Percentiles rank a stretch among this genome's conserved stretches.
These are phyloP conservation scores for Breviolum minutum DNA, from an alignment of 73 alveolate genomes.

Conservation along the genomic window DNA sequence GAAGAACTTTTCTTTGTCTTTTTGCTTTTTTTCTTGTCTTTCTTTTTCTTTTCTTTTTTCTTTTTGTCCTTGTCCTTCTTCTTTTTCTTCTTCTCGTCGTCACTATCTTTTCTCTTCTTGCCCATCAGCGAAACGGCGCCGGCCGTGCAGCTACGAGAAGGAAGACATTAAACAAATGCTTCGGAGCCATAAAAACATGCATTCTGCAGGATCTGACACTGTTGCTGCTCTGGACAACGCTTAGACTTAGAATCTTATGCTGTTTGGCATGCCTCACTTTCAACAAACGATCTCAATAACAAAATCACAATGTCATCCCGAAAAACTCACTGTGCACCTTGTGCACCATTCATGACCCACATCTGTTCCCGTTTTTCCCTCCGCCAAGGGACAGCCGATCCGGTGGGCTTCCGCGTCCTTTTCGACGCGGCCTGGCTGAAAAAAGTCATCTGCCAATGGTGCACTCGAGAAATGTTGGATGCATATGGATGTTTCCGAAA, in stretches of 20 bases:
- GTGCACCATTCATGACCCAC: not conserved
- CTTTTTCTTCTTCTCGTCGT: constrained; percentile 67
- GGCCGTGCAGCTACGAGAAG: not conserved
- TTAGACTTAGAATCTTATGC: too few relatives aligned
- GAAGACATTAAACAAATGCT: constrained; percentile 1
- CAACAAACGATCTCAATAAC: too few relatives aligned
- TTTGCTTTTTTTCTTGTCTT: constrained; percentile 59
- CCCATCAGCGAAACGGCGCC: constrained; percentile 39
- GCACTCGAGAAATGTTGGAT: not conserved
- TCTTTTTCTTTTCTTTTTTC: constrained; percentile 65
- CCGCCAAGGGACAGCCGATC: not conserved
- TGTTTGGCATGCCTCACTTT: too few relatives aligned
- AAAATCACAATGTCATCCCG: too few relatives aligned
- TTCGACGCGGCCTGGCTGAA: constrained; percentile 19
- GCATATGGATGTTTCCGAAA: too few relatives aligned
- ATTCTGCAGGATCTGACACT: not conserved
- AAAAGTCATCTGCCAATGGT: not conserved
- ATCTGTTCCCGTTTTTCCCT: not conserved
- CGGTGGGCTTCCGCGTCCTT: constrained; percentile 46
- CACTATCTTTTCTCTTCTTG: constrained; percentile 82
- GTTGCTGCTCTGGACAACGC: too few relatives aligned
- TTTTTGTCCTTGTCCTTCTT: constrained; percentile 70
- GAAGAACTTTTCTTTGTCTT: constrained; percentile 19
- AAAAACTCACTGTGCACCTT: not conserved
- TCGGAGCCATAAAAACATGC: not conserved